A percentile compares a stretch with the other conserved stretches of the same genome.
These are phyloP conservation scores for Clathrus columnatus DNA, from an alignment of 768 basidiomycete species.

Conservation along the genomic window DNA sequence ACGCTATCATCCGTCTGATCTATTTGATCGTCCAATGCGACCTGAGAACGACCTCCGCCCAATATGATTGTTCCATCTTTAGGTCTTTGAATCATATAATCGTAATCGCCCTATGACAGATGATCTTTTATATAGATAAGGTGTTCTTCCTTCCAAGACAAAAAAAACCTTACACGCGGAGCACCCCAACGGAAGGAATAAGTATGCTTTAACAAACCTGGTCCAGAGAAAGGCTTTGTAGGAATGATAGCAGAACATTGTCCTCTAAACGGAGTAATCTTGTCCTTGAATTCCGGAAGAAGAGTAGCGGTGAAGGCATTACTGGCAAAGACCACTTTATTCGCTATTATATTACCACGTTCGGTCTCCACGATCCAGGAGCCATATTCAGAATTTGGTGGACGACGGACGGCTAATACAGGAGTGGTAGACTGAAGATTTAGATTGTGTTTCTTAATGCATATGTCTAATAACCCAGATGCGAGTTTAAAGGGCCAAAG, in stretches of 20 bases:
- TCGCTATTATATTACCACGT: constrained; percentile 43
- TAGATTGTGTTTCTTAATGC: constrained; percentile 15
- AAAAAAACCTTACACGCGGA: not conserved
- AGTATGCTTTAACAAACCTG: constrained; percentile 16
- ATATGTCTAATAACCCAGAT: constrained; percentile 15
- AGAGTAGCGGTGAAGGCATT: constrained; percentile 78
- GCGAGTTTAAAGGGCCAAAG: constrained; percentile 19
- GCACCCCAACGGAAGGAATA: constrained; percentile 15
- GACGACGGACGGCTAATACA: not conserved
- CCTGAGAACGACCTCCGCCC: constrained; percentile 18
- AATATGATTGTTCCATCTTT: constrained; percentile 19
- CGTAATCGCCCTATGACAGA: constrained; percentile 10
- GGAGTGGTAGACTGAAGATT: not conserved
- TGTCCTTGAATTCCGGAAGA: constrained; percentile 50
- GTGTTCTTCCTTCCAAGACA: too few relatives aligned
- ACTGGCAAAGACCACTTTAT: constrained; percentile 73
- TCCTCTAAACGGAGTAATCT: constrained; percentile 52
- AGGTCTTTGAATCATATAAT: constrained; percentile 21
- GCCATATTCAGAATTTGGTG: too few relatives aligned
- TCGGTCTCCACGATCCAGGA: constrained; percentile 2
- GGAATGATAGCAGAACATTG: constrained; percentile 20
- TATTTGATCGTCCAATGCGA: constrained; percentile 13
- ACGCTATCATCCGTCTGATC: constrained; percentile 18
- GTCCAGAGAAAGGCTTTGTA: constrained; percentile 16
- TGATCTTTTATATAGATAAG: not conserved